Evolutionary conservation across 306 rosid species (phyloP).

Genomic region (Benincasa hispida): DNA sequence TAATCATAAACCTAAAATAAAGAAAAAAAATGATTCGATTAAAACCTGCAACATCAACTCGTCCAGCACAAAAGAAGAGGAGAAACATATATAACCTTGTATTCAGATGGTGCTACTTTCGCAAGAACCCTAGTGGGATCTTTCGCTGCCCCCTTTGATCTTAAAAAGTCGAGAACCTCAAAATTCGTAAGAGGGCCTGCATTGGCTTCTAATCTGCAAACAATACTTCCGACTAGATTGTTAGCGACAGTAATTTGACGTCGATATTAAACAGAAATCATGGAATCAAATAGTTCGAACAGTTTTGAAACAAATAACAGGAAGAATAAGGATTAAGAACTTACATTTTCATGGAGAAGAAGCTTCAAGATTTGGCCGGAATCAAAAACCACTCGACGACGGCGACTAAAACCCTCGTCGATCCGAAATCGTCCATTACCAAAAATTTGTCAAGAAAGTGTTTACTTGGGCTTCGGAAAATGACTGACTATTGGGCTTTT

Average conservation of each 20-base stretch:
- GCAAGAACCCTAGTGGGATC: conserved; percentile 57
- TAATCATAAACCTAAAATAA: conserved; percentile 51
- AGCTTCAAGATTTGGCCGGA: neutral
- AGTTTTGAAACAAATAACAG: neutral
- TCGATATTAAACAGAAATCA: neutral
- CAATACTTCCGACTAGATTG: neutral
- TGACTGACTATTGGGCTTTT: neutral
- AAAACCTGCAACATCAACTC: neutral
- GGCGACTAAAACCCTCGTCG: neutral
- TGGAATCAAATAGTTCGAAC: neutral
- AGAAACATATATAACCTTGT: conserved; percentile 32
- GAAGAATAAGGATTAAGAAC: neutral
- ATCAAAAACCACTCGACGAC: neutral
- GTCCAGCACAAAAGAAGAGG: neutral
- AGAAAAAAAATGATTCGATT: neutral
- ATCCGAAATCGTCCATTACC: neutral
- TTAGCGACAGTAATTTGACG: neutral
- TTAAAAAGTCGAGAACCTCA: conserved; percentile 58
- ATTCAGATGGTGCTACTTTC: conserved; percentile 46
- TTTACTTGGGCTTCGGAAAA: neutral
- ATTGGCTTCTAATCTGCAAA: conserved; percentile 39
- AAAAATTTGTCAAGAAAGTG: neutral
- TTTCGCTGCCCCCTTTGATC: conserved; percentile 56
- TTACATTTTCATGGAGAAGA: conserved; percentile 3
- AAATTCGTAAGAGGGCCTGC: conserved; percentile 55